Base-by-base conservation (phyloP, 768 basidiomycete genomes). In the Chalciporus pseudorubinellus region DNA sequence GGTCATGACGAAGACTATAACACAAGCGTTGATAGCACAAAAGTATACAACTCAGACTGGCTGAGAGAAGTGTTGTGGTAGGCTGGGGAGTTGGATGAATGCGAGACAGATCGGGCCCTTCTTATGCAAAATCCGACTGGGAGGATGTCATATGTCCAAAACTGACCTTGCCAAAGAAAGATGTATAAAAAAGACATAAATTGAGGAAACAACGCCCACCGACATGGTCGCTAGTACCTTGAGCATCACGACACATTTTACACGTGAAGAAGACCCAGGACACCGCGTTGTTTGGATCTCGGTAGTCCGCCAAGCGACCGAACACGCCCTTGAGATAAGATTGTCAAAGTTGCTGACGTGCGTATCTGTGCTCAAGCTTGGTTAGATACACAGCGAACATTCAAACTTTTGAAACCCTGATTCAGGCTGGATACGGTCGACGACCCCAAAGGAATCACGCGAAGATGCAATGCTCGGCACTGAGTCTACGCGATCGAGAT, bases 201-300 rank as follows among this genome's bases (percentile, higher is more conserved):
- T 69, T 52, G 51, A 50, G 41, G 44, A 53, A 41, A 57, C 56
- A 51, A 57, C 62, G 50, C 58, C 55, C 52, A 68, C 65, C 63
- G 57, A 55, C 52, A 36, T 62, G 42, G 58, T 64, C 66, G 66
- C 64, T 48, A 64, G 60, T 64, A 29, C 55, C 51, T 63, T 54
- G 58, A 46, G 39, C 43, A 59, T 62, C 64, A 68, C 67, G 59
- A 63, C 57, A 68, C 63, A 58, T 56, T 56, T 43, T 57, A 66
- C 64, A 61, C 64, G 64, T 57, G 66, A 52, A 46, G 59, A 55
- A 36, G 66, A 53, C 59, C 61, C 60, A 59, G 48, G 69, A 58
- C 64, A 69, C 62, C 67, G 56, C 45, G 55, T 56, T 58, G 47
- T 48, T 63, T 47, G 52, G 29, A 55, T 52, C 48, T 51, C 58